Base-by-base conservation (phyloP, 2,329 filamentous ascomycete species). In the Colletotrichum siamense region DNA sequence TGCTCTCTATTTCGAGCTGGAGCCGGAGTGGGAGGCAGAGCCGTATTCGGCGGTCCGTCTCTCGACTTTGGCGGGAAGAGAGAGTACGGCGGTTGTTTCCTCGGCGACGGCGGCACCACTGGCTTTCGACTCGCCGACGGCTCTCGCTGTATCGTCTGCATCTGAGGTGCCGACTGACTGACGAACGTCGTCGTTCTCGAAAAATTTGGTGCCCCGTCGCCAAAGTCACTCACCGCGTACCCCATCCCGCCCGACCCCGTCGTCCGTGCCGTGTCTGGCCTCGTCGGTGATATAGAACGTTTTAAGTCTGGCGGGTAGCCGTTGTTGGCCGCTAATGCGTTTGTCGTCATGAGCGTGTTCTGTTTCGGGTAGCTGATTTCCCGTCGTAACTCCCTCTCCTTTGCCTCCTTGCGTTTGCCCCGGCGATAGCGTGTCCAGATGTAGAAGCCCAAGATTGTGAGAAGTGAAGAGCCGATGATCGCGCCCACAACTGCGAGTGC, bases 401-500 rank as follows among this genome's bases (percentile, higher is more conserved):
- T 32, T 16, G 67, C 69, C 12, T 77, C 76, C 64, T 75, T 78
- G 49, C 69, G 77, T 72, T 81, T 80, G 34, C 79, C 79, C 57
- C 78, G 76, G 49, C 80, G 74, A 70, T 79, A 81, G 39, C 84
- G 82, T 13, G 82, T 75, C 30, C 87, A 80, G 22, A 86, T 78
- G 52, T 84, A 85, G 74, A 86, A 85, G 30, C 81, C 80, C 4
- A 84, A 66, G 6, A 86, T 83, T 1, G 84, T 86, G 36, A 88
- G 80, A 24, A 88, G 79, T 2, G 85, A 83, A 4, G 85, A 85
- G n/a, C 84, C 86, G 66, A 88, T 80, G 39, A 88, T 84, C 64
- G 84, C 85, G 16, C 84, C 86, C 6, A 87, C 84, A 22, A 88
- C 84, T 12, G 85, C 86, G 7, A 87, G 75, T 1, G 86, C 85